Base-by-base conservation (phyloP, 2,329 filamentous ascomycete genomes). In the Sclerotinia nivalis region DNA sequence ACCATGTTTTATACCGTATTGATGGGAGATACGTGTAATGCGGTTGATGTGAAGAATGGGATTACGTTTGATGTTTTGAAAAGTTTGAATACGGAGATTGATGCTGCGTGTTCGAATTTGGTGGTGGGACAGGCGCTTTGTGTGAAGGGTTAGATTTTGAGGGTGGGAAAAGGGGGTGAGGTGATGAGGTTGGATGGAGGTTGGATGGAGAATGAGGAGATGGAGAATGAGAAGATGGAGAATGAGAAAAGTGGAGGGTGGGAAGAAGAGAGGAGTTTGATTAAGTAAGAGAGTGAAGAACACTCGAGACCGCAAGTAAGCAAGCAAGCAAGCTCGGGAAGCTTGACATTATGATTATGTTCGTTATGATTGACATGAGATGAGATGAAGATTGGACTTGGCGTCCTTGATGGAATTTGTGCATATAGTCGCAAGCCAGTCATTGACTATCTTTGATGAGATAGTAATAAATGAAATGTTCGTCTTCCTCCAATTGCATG, bases 71-170 rank as follows among this genome's bases (percentile, higher is more conserved):
- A 50, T 2, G 34, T n/a, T 13, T 50, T 64, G 45, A 50, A n/a
- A 15, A 37, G 4, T 4, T 52, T 52, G 47, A 65, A 52, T 15
- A 65, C 34, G 5, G 47, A 20, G 13, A 52, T 65, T 52, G n/a
- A 65, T 52, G 13, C 47, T 13, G 15, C 8, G n/a, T 65, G 61
- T 22, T 18, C 47, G 22, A 64, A 64, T 52, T 40, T 64, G 60
- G 37, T 22, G 12, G 47, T 50, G 13, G 45, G 60, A 20, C 60
- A 64, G 15, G 22, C 47, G 15, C 31, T 64, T 52, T 64, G 60
- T 64, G 47, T 50, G 4, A 64, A 64, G 60, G 2, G 13, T 37
- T 50, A 59, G n/a, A 7, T n/a, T 25, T 25, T 59, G 13, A 13
- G 56, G 13, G 43, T 8, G 8, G 2, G 8, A 25, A 28, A 13